These are phyloP conservation scores for Pezicula radicicola DNA, from an alignment of 2,329 filamentous ascomycete species.

Conservation along the genomic window DNA sequence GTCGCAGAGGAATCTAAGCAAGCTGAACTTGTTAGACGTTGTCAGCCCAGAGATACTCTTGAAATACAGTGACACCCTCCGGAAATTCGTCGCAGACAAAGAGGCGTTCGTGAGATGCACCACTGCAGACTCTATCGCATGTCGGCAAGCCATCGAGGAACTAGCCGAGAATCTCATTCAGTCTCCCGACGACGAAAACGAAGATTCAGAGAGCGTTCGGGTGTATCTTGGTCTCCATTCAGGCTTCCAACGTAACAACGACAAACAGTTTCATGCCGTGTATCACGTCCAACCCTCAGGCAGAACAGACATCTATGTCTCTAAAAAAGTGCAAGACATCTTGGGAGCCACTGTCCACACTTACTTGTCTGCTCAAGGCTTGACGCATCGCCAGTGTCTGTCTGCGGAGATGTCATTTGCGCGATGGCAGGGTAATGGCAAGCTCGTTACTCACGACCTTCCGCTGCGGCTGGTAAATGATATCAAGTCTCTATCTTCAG, in stretches of 20 bases:
- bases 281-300: constrained; percentile 22
- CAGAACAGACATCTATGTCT: constrained; percentile 36
- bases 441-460: constrained; percentile 17
- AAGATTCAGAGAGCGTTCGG: constrained; percentile 3
- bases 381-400: constrained; percentile 36
- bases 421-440: constrained; percentile 27
- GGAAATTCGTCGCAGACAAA: constrained; percentile 1
- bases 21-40: constrained; percentile 33
- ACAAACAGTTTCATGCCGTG: constrained; percentile 38
- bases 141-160: constrained; percentile 1
- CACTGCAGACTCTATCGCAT: not conserved
- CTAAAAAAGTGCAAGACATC: constrained; percentile 39
- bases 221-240: constrained; percentile 37
- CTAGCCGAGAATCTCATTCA: constrained; percentile 3
- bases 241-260: constrained; percentile 33
- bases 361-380: constrained; percentile 38
- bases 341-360: constrained; percentile 41
- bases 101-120: not conserved
- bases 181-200: not conserved
- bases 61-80: constrained; percentile 6
- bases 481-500: constrained; percentile 36
- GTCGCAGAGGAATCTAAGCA: constrained; percentile 38
- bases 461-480: constrained; percentile 38
- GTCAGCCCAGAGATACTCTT: constrained; percentile 4
- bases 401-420: constrained; percentile 35